Percentiles rank a stretch among this genome's conserved stretches.
These are phyloP conservation scores for Talaromyces adpressus DNA, from an alignment of 495 filamentous ascomycete genomes.

Conservation along the genomic window DNA sequence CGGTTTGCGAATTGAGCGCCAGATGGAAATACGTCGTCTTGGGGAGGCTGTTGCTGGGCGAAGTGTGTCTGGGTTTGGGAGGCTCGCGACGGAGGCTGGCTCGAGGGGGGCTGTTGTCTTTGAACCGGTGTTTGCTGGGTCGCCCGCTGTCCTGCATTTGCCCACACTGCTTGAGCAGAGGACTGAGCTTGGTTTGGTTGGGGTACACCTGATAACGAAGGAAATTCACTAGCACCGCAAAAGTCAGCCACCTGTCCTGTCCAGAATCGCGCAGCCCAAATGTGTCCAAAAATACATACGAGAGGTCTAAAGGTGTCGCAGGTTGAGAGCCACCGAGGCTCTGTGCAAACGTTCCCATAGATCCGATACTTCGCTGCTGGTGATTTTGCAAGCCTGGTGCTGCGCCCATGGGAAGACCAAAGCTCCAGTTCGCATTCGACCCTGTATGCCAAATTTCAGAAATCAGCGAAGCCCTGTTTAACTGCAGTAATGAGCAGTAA, in stretches of 20 bases:
- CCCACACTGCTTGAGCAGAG: slow-evolving; percentile 60
- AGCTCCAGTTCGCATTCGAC: slow-evolving; percentile 67
- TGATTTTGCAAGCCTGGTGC: slow-evolving; percentile 50
- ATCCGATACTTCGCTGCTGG: slow-evolving; percentile 55
- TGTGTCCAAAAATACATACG: slow-evolving; percentile 51
- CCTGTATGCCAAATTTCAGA: slow-evolving; percentile 38
- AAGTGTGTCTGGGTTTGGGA: slow-evolving; percentile 45
- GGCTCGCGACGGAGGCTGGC: slow-evolving; percentile 38
- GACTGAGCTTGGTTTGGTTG: slow-evolving; percentile 56
- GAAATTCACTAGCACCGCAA: slow-evolving; percentile 61
- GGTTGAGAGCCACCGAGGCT: slow-evolving; percentile 72
- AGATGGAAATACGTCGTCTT: slow-evolving; percentile 47
- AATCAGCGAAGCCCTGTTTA: slow-evolving; percentile 9
- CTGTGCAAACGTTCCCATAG: slow-evolving; percentile 71
- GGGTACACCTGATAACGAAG: slow-evolving; percentile 66
- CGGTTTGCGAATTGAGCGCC: slow-evolving; percentile 47
- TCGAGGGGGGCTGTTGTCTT: slow-evolving; percentile 52
- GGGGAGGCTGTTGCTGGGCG: slow-evolving; percentile 54
- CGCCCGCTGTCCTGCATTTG: slow-evolving; percentile 48
- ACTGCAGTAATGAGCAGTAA: slow-evolving; percentile 5
- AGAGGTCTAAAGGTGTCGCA: slow-evolving; percentile 65
- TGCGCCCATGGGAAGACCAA: slow-evolving; percentile 67
- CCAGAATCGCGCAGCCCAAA: background rate
- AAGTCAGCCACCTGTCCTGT: slow-evolving; percentile 3
- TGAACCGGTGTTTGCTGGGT: slow-evolving; percentile 57